Base-by-base conservation (phyloP, 2,329 filamentous ascomycete species). In the Colletotrichum gigasporum region DNA sequence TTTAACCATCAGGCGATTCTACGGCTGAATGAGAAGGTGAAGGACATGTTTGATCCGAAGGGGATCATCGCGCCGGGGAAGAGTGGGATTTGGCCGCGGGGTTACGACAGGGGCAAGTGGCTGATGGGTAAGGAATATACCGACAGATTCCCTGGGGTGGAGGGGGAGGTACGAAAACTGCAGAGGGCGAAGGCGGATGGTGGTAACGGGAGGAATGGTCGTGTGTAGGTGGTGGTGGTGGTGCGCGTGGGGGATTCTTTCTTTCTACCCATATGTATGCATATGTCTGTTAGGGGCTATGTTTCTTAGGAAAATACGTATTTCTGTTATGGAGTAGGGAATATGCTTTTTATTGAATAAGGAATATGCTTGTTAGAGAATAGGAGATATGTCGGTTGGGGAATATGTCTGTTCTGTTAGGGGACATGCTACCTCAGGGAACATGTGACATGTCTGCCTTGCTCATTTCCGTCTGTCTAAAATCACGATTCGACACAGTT, bases 31-130 rank as follows among this genome's bases (percentile, higher is more conserved):
- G 75, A 81, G 70, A 73, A 67, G 18, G 67, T 81, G 14, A 81
- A 82, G 70, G 76, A 81, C 42, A 72, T 74, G 3, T 63, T 82
- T 34, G 79, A 82, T 58, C 79, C 79, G 10, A 75, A 76, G 28
- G 72, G 72, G 1, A 74, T 76, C 35, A 41, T 75, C 39, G 72
- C 73, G 2, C 74, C 74, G 10, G 73, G 74, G 1, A 67, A 71
- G 57, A 75, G 74, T 30, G 72, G 74, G 0, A 74, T 76, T 20
- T 76, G 74, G 74, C 74, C 74, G 5, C 67, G 62, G 61, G 60
- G 69, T 41, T 75, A 71, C 20, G 57, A 44, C 12, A 53, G 52
- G 50, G 20, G 44, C 28, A 42, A 34, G 34, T 62, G 41, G 30
- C 28, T 62, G n/a, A 32, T 66, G 18, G 58, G 60, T 41, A 41